phyloP scores from a whole-genome alignment of 2,329 filamentous ascomycete genomes.

The Didymosphaeria variabile region DNA sequence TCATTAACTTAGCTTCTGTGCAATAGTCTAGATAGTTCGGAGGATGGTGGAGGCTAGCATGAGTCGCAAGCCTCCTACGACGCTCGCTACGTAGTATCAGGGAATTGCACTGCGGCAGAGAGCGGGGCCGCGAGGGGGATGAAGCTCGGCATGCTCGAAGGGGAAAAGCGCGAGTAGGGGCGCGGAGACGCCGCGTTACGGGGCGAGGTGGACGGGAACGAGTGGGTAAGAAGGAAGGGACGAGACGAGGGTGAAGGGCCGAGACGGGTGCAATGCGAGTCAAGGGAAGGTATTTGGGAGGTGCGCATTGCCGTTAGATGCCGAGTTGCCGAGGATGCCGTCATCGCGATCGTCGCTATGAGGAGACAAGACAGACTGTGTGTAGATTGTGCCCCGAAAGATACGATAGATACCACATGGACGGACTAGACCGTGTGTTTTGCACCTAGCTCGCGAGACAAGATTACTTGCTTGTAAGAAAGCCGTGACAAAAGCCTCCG shows the following conservation, averaged over 20 bases:
- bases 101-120: conserved; percentile 4
- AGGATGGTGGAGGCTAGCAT: neutral
- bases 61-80: neutral
- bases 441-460: neutral
- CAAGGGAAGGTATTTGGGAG: neutral
- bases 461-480: neutral
- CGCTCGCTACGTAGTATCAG: neutral
- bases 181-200: neutral
- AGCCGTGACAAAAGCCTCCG: neutral
- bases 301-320: neutral
- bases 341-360: too few species aligned
- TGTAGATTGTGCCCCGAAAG: too few species aligned
- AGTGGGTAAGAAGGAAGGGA: too few species aligned
- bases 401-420: too few species aligned
- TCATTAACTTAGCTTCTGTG: neutral
- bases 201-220: neutral
- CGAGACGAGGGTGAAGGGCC: neutral
- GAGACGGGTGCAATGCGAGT: neutral
- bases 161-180: neutral
- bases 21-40: neutral
- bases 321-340: too few species aligned
- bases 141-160: neutral
- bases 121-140: neutral
- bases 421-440: neutral
- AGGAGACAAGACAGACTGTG: too few species aligned